Percentiles rank a stretch among this genome's conserved stretches.
These are phyloP conservation scores for Orbilia oligospora DNA, from an alignment of 2,329 filamentous ascomycete genomes.

Conservation along the genomic window DNA sequence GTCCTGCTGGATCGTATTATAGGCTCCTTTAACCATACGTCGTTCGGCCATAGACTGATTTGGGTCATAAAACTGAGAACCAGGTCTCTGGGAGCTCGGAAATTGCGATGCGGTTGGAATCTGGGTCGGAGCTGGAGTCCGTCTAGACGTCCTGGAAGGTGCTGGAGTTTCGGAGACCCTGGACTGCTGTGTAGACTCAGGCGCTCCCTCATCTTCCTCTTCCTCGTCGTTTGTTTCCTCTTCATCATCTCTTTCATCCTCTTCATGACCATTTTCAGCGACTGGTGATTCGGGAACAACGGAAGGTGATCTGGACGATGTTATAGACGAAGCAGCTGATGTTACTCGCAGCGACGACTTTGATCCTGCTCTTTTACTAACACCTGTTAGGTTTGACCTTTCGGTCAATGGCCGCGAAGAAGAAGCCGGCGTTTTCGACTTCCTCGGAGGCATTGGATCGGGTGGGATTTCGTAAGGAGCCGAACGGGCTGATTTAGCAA, in stretches of 20 bases:
- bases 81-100: constrained; percentile 28
- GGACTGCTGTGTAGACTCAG: constrained; percentile 34
- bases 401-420: constrained; percentile 15
- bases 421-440: constrained; percentile 17
- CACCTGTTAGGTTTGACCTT: constrained; percentile 2
- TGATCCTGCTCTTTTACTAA: not conserved
- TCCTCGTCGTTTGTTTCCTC: not conserved
- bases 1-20: constrained; percentile 49
- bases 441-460: constrained; percentile 28
- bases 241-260: not conserved
- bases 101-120: constrained; percentile 20
- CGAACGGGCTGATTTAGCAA: constrained; percentile 42
- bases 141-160: constrained; percentile 16
- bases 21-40: constrained; percentile 47
- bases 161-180: constrained; percentile 35
- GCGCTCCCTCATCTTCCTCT: not conserved
- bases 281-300: constrained; percentile 38
- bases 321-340: constrained; percentile 24
- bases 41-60: constrained; percentile 57
- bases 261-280: constrained; percentile 34
- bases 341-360: constrained; percentile 21
- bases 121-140: constrained; percentile 24
- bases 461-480: constrained; percentile 26
- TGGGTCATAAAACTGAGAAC: constrained; percentile 54
- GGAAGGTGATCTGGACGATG: constrained; percentile 34